Conservation (phyloP, 106 monocot genomes). For the Dactylorhiza incarnata region DNA sequence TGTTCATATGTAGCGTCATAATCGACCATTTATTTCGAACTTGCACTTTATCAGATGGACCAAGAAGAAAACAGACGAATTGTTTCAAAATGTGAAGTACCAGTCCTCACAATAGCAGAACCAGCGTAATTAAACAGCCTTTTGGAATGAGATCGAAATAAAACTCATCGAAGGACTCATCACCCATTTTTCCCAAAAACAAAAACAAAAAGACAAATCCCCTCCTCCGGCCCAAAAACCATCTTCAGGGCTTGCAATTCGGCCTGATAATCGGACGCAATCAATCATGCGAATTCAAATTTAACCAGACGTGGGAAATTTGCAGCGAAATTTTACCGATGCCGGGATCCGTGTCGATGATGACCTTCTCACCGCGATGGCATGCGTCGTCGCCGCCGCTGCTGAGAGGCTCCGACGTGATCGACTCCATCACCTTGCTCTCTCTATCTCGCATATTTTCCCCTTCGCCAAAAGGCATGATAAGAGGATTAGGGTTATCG, state of each 20-base stretch:
- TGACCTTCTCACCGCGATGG: slow-evolving; percentile 35
- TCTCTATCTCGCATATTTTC: not conserved
- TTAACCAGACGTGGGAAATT: not conserved
- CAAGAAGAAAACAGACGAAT: not conserved
- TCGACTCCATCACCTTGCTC: slow-evolving; percentile 2
- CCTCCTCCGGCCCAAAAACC: not conserved
- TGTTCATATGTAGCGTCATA: not conserved
- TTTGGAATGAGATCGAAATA: not conserved
- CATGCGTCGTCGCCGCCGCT: not conserved
- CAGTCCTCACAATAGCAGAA: not conserved
- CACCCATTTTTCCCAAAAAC: not conserved
- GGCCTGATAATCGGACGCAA: not conserved
- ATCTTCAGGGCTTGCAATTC: not conserved
- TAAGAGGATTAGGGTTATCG: slow-evolving; percentile 1
- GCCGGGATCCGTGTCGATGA: slow-evolving; percentile 91
- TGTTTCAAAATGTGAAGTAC: not conserved
- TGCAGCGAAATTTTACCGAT: slow-evolving; percentile 37
- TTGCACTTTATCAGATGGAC: not conserved
- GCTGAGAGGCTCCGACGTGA: not conserved
- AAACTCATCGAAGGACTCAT: not conserved
- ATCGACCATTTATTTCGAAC: not conserved
- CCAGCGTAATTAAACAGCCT: not conserved
- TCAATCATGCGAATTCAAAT: not conserved
- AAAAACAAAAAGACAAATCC: not conserved
- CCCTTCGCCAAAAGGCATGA: not conserved